Evolutionary conservation across 345 rosid genomes (phyloP).

Genomic region (Mangifera indica): DNA sequence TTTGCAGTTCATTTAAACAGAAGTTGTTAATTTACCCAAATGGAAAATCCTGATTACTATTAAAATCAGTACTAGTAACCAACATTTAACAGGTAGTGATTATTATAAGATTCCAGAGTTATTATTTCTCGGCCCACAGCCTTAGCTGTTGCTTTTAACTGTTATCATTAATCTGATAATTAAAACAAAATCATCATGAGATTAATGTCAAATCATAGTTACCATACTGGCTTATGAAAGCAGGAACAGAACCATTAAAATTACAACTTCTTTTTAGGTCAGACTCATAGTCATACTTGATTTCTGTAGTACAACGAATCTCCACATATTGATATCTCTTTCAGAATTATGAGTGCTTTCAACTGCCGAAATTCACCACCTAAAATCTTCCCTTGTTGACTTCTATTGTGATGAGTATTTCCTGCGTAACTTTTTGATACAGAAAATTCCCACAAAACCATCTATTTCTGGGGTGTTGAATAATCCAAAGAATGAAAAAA

Average conservation of each 20-base stretch:
- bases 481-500: slow-evolving; percentile 6
- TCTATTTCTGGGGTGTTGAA: not conserved
- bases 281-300: not conserved
- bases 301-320: not conserved
- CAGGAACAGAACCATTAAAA: slow-evolving; percentile 6
- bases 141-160: slow-evolving; percentile 9
- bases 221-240: not conserved
- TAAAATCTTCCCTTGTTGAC: not conserved
- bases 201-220: slow-evolving; percentile 16
- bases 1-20: not conserved
- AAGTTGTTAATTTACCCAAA: not conserved
- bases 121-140: slow-evolving; percentile 11
- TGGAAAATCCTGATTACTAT: not conserved
- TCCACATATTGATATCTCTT: slow-evolving; percentile 11
- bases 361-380: slow-evolving; percentile 10
- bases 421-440: slow-evolving; percentile 2
- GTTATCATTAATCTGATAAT: too few relatives aligned
- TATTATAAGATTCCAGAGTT: slow-evolving; percentile 24
- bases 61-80: not conserved
- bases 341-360: not conserved
- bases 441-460: not conserved
- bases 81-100: not conserved
- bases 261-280: too few relatives aligned
- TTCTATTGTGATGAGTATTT: slow-evolving; percentile 4
- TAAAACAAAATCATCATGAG: too few relatives aligned